phyloP scores from a whole-genome alignment of 768 basidiomycete species.

The Amanita exitialis region DNA sequence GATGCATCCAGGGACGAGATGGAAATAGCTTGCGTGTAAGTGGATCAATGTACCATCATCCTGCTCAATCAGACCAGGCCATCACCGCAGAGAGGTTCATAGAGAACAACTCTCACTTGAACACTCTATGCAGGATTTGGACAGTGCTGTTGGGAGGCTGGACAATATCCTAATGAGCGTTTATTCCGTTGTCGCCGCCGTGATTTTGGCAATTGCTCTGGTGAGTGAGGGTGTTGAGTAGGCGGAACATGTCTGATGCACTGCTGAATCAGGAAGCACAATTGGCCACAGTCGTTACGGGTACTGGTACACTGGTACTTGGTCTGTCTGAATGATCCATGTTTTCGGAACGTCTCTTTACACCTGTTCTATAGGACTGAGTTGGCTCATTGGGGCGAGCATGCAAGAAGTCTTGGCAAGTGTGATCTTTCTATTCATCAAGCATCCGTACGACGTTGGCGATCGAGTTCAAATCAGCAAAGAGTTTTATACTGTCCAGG shows the following conservation, averaged over 20 bases:
- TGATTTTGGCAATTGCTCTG: constrained; percentile 82
- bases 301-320: constrained; percentile 53
- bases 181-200: constrained; percentile 55
- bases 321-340: constrained; percentile 19
- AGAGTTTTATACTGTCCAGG: constrained; percentile 68
- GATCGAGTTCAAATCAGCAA: constrained; percentile 52
- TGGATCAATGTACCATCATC: constrained; percentile 5
- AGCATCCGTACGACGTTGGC: constrained; percentile 77
- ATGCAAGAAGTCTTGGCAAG: constrained; percentile 74
- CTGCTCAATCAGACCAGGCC: neutral
- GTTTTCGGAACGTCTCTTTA: neutral
- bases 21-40: constrained; percentile 65
- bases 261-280: constrained; percentile 49
- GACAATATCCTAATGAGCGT: constrained; percentile 83
- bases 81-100: constrained; percentile 54
- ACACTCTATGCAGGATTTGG: constrained; percentile 81
- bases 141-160: constrained; percentile 79
- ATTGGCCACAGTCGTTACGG: constrained; percentile 64
- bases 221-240: constrained; percentile 28
- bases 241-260: neutral
- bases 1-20: constrained; percentile 64
- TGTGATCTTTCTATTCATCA: constrained; percentile 88
- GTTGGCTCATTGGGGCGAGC: constrained; percentile 80
- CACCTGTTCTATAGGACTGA: constrained; percentile 37
- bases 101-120: constrained; percentile 79